These are phyloP conservation scores for Sporothrix schenckii DNA, from an alignment of 2,329 filamentous ascomycete species.

Conservation along the genomic window DNA sequence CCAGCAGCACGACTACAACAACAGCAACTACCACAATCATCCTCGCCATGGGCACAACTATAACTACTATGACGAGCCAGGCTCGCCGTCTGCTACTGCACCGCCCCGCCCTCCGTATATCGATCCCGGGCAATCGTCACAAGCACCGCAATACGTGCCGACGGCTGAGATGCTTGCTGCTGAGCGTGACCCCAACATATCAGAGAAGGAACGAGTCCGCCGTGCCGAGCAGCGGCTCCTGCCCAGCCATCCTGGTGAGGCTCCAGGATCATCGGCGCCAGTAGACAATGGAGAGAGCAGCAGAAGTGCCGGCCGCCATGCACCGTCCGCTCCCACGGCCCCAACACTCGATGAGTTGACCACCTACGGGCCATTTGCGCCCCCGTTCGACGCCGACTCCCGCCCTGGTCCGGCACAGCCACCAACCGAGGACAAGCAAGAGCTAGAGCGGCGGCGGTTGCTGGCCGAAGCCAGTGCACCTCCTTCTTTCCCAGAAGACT, in stretches of 20 bases:
- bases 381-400: slow-evolving; percentile 22
- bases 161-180: slow-evolving; percentile 55
- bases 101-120: slow-evolving; percentile 38
- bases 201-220: slow-evolving; percentile 80
- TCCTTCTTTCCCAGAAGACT: slow-evolving; percentile 59
- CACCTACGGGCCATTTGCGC: slow-evolving; percentile 34
- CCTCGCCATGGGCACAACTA: slow-evolving; percentile 9
- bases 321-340: slow-evolving; percentile 52
- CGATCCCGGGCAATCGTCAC: slow-evolving; percentile 41
- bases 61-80: slow-evolving; percentile 30
- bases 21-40: not conserved
- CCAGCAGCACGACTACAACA: slow-evolving; percentile 5
- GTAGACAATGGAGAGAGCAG: slow-evolving; percentile 2
- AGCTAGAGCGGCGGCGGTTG: slow-evolving; percentile 69
- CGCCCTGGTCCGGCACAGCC: slow-evolving; percentile 29
- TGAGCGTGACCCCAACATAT: slow-evolving; percentile 62
- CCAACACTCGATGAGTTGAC: slow-evolving; percentile 52
- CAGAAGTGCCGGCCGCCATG: slow-evolving; percentile 38
- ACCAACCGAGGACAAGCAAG: slow-evolving; percentile 73
- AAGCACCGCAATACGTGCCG: slow-evolving; percentile 54
- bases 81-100: slow-evolving; percentile 27
- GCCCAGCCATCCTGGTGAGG: slow-evolving; percentile 71
- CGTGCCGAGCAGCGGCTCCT: slow-evolving; percentile 77
- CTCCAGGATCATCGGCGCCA: not conserved
- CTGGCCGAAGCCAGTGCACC: slow-evolving; percentile 67